These are phyloP conservation scores for Triticum dicoccoides DNA, from an alignment of 176 grass and related monocot species.

Conservation along the genomic window DNA sequence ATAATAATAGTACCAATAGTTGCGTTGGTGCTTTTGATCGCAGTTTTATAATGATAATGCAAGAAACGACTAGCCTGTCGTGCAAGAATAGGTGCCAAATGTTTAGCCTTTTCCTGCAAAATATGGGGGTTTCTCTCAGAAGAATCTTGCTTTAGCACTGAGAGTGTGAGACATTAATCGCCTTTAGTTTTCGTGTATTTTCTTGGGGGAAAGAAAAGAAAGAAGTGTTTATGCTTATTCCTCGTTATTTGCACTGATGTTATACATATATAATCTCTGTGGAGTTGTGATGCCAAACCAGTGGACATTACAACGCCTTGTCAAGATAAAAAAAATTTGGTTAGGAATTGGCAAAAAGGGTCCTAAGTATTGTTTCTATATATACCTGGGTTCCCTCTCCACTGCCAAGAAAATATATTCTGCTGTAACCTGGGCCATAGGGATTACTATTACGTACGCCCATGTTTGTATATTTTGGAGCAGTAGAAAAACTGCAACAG, in stretches of 20 bases:
- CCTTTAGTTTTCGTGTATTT: not conserved
- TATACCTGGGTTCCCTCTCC: slow-evolving; percentile 50
- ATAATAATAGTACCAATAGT: too few species aligned
- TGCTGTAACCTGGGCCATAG: slow-evolving; percentile 5
- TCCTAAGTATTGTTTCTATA: slow-evolving; percentile 22
- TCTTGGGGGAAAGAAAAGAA: not conserved
- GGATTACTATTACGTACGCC: not conserved
- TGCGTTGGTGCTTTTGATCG: not conserved
- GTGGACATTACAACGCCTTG: slow-evolving; percentile 46
- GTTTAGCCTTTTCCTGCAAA: slow-evolving; percentile 32
- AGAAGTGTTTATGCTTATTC: slow-evolving; percentile 36
- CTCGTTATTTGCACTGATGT: slow-evolving; percentile 28
- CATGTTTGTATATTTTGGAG: not conserved
- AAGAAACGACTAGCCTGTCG: slow-evolving; percentile 3
- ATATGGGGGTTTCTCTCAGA: slow-evolving; percentile 29
- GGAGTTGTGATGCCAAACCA: slow-evolving; percentile 24
- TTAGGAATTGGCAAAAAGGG: slow-evolving; percentile 11
- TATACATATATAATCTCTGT: slow-evolving; percentile 27
- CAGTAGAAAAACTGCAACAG: not conserved
- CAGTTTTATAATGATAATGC: not conserved
- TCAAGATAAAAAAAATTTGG: slow-evolving; percentile 33
- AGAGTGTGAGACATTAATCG: slow-evolving; percentile 22
- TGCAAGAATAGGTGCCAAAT: not conserved
- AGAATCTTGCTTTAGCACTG: slow-evolving; percentile 36
- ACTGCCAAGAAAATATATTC: slow-evolving; percentile 69